Evolutionary conservation across 257 asterid species (phyloP).

Genomic region (Solanum medicagineum): DNA sequence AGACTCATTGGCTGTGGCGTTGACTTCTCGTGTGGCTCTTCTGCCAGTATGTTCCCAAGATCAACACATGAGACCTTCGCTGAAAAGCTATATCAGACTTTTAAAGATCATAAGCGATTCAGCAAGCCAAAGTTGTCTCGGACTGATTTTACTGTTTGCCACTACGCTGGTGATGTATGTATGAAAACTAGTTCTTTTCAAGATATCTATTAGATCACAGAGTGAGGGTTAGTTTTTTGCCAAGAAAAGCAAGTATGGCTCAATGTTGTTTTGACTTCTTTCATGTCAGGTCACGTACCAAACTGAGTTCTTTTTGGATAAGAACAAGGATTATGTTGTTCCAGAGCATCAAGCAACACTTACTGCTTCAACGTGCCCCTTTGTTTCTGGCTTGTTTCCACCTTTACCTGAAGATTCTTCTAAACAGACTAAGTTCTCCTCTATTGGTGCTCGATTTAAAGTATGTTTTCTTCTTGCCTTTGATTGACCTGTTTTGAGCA

Average conservation of each 20-base stretch:
- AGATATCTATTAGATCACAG: background rate
- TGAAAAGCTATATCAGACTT: constrained; percentile 76
- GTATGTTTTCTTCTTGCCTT: constrained; percentile 20
- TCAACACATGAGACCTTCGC: constrained; percentile 85
- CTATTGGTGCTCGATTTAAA: constrained; percentile 86
- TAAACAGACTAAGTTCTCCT: constrained; percentile 74
- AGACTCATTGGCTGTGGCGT: background rate
- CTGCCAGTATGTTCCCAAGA: constrained; percentile 85
- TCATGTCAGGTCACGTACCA: constrained; percentile 71
- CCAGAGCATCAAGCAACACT: constrained; percentile 90
- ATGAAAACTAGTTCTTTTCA: background rate
- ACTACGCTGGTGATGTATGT: constrained; percentile 96
- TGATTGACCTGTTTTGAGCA: background rate
- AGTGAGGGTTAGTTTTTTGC: background rate
- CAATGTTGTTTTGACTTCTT: constrained; percentile 12
- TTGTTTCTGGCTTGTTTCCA: constrained; percentile 69
- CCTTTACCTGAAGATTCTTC: constrained; percentile 74
- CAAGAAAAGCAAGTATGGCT: background rate
- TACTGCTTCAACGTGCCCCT: constrained; percentile 58
- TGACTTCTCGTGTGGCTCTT: background rate
- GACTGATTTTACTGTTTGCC: constrained; percentile 75
- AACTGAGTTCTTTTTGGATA: constrained; percentile 74
- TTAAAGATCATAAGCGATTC: constrained; percentile 78
- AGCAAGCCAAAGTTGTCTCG: constrained; percentile 79
- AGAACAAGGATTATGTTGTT: constrained; percentile 84